A percentile compares a stretch with the other conserved stretches of the same genome.
Evolutionary conservation across 1,139 yeast species (phyloP).

Genomic region (Pichia terricola): DNA sequence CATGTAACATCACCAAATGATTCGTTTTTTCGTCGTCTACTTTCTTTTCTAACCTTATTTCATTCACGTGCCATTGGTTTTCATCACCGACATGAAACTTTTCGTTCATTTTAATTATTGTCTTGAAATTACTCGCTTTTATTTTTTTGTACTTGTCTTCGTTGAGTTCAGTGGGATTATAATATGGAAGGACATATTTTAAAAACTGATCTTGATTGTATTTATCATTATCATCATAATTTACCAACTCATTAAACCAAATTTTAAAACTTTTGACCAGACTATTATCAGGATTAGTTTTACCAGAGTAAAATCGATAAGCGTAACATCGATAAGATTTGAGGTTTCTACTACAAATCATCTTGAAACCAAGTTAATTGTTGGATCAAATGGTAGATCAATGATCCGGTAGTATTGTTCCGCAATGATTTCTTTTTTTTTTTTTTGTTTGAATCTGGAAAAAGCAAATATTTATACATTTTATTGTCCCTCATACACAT

Average conservation of each 20-base stretch:
- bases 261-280: slow-evolving; percentile 11
- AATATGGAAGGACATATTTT: slow-evolving; percentile 21
- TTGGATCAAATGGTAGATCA: no score
- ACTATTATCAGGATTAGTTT: background rate
- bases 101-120: slow-evolving; percentile 3
- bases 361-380: no score
- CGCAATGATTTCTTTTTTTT: no score
- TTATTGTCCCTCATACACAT: no score
- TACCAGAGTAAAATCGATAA: no score
- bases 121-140: slow-evolving; percentile 12
- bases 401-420: no score
- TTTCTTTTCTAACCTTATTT: slow-evolving; percentile 16
- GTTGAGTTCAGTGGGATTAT: slow-evolving; percentile 12
- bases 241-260: slow-evolving; percentile 16
- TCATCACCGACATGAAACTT: background rate
- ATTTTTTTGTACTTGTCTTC: slow-evolving; percentile 2
- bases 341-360: no score
- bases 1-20: slow-evolving; percentile 69
- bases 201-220: slow-evolving; percentile 20
- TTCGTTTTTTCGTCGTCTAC: slow-evolving; percentile 11
- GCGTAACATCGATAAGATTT: no score
- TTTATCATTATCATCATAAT: slow-evolving; percentile 16
- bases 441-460: no score
- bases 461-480: no score
- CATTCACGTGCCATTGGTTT: slow-evolving; percentile 16